Percentiles rank a stretch among this genome's conserved stretches.
These are phyloP conservation scores for Botryobasidium botryosum DNA, from an alignment of 768 basidiomycete genomes.

Conservation along the genomic window DNA sequence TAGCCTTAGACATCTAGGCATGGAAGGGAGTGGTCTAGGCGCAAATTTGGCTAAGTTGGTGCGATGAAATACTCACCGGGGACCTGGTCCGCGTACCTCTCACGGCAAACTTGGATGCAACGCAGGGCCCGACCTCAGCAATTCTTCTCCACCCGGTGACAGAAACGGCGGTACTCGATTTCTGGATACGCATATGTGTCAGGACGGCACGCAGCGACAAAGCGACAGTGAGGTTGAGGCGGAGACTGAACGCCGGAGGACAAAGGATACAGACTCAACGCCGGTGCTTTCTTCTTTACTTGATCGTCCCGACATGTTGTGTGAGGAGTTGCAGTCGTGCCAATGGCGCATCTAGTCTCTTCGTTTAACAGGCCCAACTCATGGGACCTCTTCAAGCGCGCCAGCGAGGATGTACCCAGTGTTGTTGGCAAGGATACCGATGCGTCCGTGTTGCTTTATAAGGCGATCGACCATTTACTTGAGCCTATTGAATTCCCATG, in stretches of 20 bases:
- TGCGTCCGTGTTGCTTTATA: conserved; percentile 30
- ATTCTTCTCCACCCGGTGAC: not conserved
- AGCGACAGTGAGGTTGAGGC: no score
- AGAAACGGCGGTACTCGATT: not conserved
- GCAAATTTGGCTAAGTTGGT: no score
- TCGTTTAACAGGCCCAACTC: not conserved
- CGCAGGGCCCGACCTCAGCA: not conserved
- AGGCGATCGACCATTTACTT: conserved; percentile 29
- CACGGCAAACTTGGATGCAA: not conserved
- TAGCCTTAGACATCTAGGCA: no score
- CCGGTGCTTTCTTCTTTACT: conserved; percentile 3
- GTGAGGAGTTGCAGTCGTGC: not conserved
- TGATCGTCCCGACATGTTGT: conserved; percentile 1
- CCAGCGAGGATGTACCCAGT: conserved; percentile 34
- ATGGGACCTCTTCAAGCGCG: conserved; percentile 36
- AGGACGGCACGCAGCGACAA: not conserved
- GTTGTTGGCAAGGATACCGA: conserved; percentile 51
- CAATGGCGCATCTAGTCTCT: no score
- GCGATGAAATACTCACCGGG: no score
- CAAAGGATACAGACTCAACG: conserved; percentile 1
- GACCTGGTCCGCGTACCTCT: not conserved
- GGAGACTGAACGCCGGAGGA: no score
- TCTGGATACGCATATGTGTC: not conserved
- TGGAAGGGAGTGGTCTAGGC: no score
- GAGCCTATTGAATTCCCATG: conserved; percentile 27